Conservation (phyloP, 169 alveolate genomes). For the Plasmodium relictum region DNA sequence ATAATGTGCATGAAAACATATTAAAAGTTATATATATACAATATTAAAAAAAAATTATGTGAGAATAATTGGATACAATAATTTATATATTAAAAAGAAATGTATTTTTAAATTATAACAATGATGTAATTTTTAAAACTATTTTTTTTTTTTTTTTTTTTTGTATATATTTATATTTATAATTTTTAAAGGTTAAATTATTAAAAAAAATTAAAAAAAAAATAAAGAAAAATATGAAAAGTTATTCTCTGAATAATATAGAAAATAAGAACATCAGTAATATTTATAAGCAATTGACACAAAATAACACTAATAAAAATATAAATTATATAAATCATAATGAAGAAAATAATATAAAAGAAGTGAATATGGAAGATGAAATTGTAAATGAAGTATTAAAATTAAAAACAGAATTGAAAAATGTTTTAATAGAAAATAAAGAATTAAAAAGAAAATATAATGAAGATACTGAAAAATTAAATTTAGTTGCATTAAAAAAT, state of each 20-base stretch:
- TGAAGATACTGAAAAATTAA: conserved; percentile 72
- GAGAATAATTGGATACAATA: not conserved
- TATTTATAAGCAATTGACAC: conserved; percentile 4
- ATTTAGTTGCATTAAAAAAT: conserved; percentile 52
- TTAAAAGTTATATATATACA: conserved; percentile 14
- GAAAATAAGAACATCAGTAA: conserved; percentile 9
- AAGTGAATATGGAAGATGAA: conserved; percentile 38
- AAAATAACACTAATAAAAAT: not conserved
- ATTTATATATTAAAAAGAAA: not conserved
- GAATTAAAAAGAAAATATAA: conserved; percentile 58
- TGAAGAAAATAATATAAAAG: conserved; percentile 1
- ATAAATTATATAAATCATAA: conserved; percentile 1
- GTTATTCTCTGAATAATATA: conserved; percentile 16
- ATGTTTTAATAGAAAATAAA: conserved; percentile 52
- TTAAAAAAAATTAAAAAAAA: conserved; percentile 21
- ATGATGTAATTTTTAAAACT: conserved; percentile 2
- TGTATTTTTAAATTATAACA: not conserved
- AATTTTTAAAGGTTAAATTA: not conserved
- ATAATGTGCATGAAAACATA: conserved; percentile 9
- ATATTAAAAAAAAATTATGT: not conserved
- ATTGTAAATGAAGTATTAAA: conserved; percentile 68
- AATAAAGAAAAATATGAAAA: conserved; percentile 16
- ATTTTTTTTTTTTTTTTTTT: not conserved
- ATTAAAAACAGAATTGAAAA: conserved; percentile 58
- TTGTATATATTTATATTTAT: not conserved